Base-by-base conservation (phyloP, 208 protist species). In the Acanthamoeba royreba region DNA sequence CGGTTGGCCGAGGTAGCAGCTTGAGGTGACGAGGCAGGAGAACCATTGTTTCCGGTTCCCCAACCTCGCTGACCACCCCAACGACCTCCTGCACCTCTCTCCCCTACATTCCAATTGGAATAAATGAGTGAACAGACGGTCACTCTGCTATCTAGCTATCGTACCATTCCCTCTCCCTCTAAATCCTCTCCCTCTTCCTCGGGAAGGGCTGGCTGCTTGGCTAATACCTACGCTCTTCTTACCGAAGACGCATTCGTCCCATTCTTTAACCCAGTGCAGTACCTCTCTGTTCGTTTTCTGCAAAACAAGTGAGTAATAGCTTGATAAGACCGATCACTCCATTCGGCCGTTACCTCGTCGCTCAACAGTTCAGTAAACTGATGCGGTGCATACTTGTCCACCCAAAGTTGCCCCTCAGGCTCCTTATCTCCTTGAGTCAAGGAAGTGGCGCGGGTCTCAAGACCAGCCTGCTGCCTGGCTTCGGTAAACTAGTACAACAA, bases 271-370 rank as follows among this genome's bases (percentile, higher is more conserved):
- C 88, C 88, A 92, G 33, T 61, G 43, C 35, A 92, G 35, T 17
- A 92, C 69, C 45, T 92, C 88, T 2, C 88, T 4, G 49, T 92
- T 92, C 31, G 88, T 92, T 83, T 92, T 92, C 88, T 92, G 40
- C 7, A 8, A 72, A 63, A 63, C 35, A 31, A 83, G 28, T 31
- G 35, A 83, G n/a, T 31, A 83, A 31, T 31, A 31, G n/a, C 72
- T 31, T 40, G n/a, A 31, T 31, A 22, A 19, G n/a, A 45, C 17
- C n/a, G 35, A 53, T 31, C 72, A 53, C 17, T 83, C 22, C 19
- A 31, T 17, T 31, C 35, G 17, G 19, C 17, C 19, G 35, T 31
- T 33, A 81, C 88, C 69, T 92, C 88, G 28, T 92, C 88, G 35
- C 88, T 92, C 22, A 92, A 40, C 42, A 92, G 42, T 33, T 92